phyloP scores from a whole-genome alignment of 192 early-diverging fungal species.

The Backusella australiensis region DNA sequence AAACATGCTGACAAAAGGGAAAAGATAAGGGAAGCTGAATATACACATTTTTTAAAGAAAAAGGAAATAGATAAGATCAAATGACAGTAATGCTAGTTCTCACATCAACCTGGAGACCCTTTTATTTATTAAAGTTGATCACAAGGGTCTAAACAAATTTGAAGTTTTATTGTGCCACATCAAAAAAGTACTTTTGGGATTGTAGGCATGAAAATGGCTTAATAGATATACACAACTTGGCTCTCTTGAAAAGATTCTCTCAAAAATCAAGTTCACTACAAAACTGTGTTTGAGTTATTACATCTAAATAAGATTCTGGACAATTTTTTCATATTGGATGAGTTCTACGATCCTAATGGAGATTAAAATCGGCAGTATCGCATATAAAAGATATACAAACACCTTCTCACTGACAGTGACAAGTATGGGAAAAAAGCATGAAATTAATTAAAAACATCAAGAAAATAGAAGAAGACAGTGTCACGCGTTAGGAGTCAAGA shows the following conservation, averaged over 20 bases:
- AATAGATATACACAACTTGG: neutral
- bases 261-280: no score
- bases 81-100: neutral
- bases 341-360: no score
- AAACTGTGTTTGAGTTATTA: no score
- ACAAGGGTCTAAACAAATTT: neutral
- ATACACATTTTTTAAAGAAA: neutral
- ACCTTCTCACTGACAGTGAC: no score
- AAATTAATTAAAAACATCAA: no score
- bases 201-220: neutral
- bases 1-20: neutral
- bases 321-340: no score
- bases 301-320: no score
- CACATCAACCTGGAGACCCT: neutral
- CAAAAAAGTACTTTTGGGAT: neutral
- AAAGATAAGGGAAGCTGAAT: neutral
- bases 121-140: neutral
- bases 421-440: no score
- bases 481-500: no score
- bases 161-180: neutral
- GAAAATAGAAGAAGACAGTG: no score
- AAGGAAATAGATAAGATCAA: conserved; percentile 4
- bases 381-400: no score
- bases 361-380: no score
- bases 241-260: neutral